Evolutionary conservation across 257 asterid species (phyloP), one percentile per base, ranked within the genome.

Genomic region (Leonotis leonurus): DNA sequence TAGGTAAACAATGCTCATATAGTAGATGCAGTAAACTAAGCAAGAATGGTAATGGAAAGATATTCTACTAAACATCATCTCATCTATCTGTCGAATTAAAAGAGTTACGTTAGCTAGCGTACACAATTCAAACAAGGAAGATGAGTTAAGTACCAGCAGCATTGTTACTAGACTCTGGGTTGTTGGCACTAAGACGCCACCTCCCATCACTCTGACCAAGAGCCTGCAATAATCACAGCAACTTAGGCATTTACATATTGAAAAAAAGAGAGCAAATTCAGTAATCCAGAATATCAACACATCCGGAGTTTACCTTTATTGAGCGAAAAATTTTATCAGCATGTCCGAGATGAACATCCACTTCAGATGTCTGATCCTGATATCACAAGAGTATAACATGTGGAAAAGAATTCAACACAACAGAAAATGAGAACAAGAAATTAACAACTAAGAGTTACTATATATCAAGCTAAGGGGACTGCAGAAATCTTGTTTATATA

Each of bases 141-240:
- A 52, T 41, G 26, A 4, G 35, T 57, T 49, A 69, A 41, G 68
- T 73, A 87, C 99, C 99, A 40, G 99, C 96, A 76, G 99, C 96
- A 35, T 72, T 78, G 75, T 75, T 79, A 68, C 99, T 93, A 63
- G 95, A 83, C 71, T 89, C 86, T 3, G 96, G 95, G 65, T 87
- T 85, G 80, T 75, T 79, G 72, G 95, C 74, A 78, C 79, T 90
- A 69, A 83, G 80, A 55, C 92, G 92, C 97, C 97, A 93, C 76
- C 90, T 89, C 72, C 97, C 97, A 82, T 93, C 99, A 83, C 97
- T 93, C 75, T 90, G 97, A 76, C 99, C 71, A 55, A 93, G 96
- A 75, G 95, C 89, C 99, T 93, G 78, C 58, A 70, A 57, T 68
- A 67, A 43, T 14, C 26, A 69, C 25, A 17, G 53, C 63, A 71